Base-by-base conservation (phyloP, 2,329 filamentous ascomycete genomes). In the Colletotrichum tropicicola region DNA sequence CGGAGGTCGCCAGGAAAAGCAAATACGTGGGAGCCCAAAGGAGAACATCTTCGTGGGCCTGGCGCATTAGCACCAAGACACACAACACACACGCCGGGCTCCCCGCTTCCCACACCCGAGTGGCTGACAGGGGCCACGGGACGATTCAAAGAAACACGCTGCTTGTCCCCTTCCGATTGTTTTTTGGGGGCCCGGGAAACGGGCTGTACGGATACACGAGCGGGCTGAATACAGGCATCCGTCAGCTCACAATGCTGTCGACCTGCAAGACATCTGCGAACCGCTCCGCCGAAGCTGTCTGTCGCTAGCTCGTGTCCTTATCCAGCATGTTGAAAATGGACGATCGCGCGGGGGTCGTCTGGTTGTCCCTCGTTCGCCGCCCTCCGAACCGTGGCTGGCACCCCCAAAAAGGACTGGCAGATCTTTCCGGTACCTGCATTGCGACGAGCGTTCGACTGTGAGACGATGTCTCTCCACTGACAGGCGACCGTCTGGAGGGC, bases 401-500 rank as follows among this genome's bases (percentile, higher is more conserved):
- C 7, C n/a, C 37, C 45, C 32, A 43, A 6, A 37, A 32, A 30
- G 43, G 27, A 44, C 21, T 59, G 35, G 43, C n/a, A 41, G 44
- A 58, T 48, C 54, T 57, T n/a, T 27, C 27, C 10, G 27, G 56
- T 49, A 55, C 49, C 56, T 65, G 43, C 56, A 44, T 65, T 35
- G 48, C 43, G 37, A 65, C 27, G 27, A 55, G 57, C 61, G 35
- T 44, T 37, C 41, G 56, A 49, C 35, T 49, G 56, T 61, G 49
- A 61, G 61, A 65, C 56, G 61, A 48, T 49, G 27, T 60, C 48
- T 55, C 56, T 54, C 45, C 28, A 51, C 27, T 45, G 48, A 37
- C 44, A 47, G 44, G 57, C 43, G 35, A 49, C 9, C 19, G 32
- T 37, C 43, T 44, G 41, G 15, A 28, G 25, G 32, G 39, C 10